Evolutionary conservation across 2,329 filamentous ascomycete genomes (phyloP).

Genomic region (Pseudogymnoascus sp.): DNA sequence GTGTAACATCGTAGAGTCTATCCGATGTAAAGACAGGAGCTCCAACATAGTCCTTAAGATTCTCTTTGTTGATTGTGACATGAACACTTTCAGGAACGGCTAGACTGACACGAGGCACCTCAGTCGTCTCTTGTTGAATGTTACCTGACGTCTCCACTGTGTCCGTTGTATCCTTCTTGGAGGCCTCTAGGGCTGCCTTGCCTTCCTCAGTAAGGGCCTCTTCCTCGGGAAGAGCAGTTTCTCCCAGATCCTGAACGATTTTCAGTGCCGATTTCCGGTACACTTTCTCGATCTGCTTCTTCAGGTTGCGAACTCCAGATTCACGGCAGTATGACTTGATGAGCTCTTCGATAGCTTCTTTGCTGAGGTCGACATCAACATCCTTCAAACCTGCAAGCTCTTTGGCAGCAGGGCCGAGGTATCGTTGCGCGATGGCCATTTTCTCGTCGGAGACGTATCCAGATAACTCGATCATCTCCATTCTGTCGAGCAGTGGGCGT

Average conservation of each 20-base stretch:
- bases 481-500: conserved; percentile 83
- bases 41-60: conserved; percentile 92
- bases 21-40: conserved; percentile 94
- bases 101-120: conserved; percentile 65
- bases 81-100: conserved; percentile 82
- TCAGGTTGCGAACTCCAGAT: conserved; percentile 91
- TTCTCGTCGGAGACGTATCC: conserved; percentile 98
- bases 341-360: conserved; percentile 85
- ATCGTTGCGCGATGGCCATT: conserved; percentile 93
- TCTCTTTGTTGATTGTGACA: conserved; percentile 78
- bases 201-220: conserved; percentile 79
- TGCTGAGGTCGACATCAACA: conserved; percentile 78
- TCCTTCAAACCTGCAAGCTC: conserved; percentile 85
- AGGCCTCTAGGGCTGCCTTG: conserved; percentile 66
- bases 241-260: conserved; percentile 90
- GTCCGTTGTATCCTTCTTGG: conserved; percentile 57
- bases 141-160: conserved; percentile 52
- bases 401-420: conserved; percentile 89
- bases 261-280: conserved; percentile 96
- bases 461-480: conserved; percentile 95
- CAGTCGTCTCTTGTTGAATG: conserved; percentile 51
- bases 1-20: conserved; percentile 86
- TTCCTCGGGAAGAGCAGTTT: conserved; percentile 72
- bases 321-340: conserved; percentile 99
- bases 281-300: conserved; percentile 99